Conservation (phyloP, 2,329 filamentous ascomycete genomes). For the Xylariaceae sp. region DNA sequence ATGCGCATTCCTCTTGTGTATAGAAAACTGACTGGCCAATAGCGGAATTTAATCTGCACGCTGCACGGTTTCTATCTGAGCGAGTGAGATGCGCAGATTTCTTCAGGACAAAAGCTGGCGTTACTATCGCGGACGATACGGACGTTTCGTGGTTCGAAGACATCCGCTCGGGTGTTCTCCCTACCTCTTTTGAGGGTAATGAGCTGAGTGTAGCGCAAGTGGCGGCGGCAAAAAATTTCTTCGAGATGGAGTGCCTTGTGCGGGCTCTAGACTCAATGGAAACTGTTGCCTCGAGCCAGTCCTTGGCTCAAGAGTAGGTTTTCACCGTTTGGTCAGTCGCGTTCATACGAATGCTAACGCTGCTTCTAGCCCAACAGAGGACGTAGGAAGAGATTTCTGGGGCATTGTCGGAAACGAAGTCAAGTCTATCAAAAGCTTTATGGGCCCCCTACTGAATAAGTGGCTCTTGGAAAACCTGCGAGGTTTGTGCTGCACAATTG, state of each 20-base stretch:
- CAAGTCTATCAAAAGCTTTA: slow-evolving; percentile 50
- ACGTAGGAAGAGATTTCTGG: slow-evolving; percentile 46
- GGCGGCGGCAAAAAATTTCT: slow-evolving; percentile 55
- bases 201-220: slow-evolving; percentile 42
- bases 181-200: slow-evolving; percentile 33
- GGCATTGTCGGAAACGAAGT: slow-evolving; percentile 51
- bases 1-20: not conserved
- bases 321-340: not conserved
- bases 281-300: slow-evolving; percentile 55
- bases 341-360: slow-evolving; percentile 27
- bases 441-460: slow-evolving; percentile 58
- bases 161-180: slow-evolving; percentile 22
- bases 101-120: slow-evolving; percentile 37
- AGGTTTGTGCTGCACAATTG: slow-evolving; percentile 42
- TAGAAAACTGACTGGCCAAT: slow-evolving; percentile 11
- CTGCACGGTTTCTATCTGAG: slow-evolving; percentile 51
- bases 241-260: slow-evolving; percentile 65
- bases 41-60: slow-evolving; percentile 51
- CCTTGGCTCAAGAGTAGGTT: slow-evolving; percentile 50
- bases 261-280: slow-evolving; percentile 64
- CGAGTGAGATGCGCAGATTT: slow-evolving; percentile 49
- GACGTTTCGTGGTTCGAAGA: slow-evolving; percentile 34
- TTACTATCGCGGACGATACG: slow-evolving; percentile 34
- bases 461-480: slow-evolving; percentile 58
- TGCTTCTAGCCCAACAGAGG: slow-evolving; percentile 31